Evolutionary conservation across 805 yeast genomes (phyloP).

Genomic region (Lachancea fermentati): DNA sequence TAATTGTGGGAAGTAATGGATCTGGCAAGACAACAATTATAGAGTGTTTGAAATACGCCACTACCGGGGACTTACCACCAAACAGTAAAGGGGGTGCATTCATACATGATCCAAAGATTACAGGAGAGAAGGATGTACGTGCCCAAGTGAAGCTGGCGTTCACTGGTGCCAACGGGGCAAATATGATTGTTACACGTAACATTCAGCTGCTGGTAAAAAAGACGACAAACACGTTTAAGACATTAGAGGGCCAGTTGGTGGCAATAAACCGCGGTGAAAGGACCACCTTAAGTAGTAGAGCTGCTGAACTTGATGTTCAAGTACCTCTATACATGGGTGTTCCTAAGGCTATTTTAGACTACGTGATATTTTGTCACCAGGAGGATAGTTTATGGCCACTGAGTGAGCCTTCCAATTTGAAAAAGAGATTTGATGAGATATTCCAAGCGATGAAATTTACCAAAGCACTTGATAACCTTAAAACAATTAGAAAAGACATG

Average conservation of each 20-base stretch:
- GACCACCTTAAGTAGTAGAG: slow-evolving; percentile 70
- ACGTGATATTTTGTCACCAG: slow-evolving; percentile 95
- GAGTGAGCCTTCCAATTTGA: slow-evolving; percentile 81
- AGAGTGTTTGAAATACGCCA: slow-evolving; percentile 87
- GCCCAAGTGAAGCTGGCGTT: slow-evolving; percentile 92
- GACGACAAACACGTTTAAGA: slow-evolving; percentile 69
- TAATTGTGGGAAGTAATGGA: slow-evolving; percentile 94
- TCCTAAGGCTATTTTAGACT: slow-evolving; percentile 78
- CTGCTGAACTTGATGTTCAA: slow-evolving; percentile 75
- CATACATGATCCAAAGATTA: slow-evolving; percentile 82
- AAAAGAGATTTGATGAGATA: slow-evolving; percentile 92
- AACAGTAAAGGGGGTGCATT: slow-evolving; percentile 95
- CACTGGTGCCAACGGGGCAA: slow-evolving; percentile 60
- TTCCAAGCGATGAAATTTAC: slow-evolving; percentile 93
- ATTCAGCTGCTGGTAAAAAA: slow-evolving; percentile 67
- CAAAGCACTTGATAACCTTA: slow-evolving; percentile 78
- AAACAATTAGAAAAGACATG: slow-evolving; percentile 71
- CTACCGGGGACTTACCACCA: slow-evolving; percentile 95
- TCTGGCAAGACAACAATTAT: slow-evolving; percentile 95
- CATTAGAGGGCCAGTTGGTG: slow-evolving; percentile 82
- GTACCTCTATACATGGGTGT: slow-evolving; percentile 85
- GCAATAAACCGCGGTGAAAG: slow-evolving; percentile 61
- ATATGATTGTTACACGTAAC: slow-evolving; percentile 82
- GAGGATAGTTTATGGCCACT: slow-evolving; percentile 97
- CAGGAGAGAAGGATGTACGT: slow-evolving; percentile 67